Evolutionary conservation across 768 basidiomycete genomes (phyloP).

Genomic region (Leucocoprinus birnbaumii): DNA sequence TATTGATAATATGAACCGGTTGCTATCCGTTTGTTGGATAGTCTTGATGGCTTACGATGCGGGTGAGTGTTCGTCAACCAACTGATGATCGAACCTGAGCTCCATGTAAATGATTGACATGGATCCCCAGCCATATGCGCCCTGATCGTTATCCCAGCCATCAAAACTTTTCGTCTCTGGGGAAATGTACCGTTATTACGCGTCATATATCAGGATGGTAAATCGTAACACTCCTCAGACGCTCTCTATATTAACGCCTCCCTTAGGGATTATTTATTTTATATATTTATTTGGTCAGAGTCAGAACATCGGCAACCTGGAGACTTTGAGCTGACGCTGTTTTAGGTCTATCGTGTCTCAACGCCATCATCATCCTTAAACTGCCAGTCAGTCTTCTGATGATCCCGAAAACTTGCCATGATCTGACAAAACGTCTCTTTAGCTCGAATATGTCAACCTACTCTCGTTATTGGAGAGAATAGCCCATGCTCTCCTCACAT

Average conservation of each 20-base stretch:
- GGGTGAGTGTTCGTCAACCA: not conserved
- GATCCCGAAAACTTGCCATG: too few species aligned
- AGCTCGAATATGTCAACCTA: conserved; percentile 4
- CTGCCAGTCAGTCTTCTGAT: conserved; percentile 7
- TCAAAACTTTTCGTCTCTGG: conserved; percentile 2
- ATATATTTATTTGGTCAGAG: conserved; percentile 10
- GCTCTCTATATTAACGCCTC: too few species aligned
- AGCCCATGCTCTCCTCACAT: conserved; percentile 6
- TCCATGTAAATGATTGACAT: not conserved
- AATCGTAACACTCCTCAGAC: not conserved
- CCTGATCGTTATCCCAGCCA: conserved; percentile 2
- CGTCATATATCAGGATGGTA: conserved; percentile 11
- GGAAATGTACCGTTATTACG: conserved; percentile 6
- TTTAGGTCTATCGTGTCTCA: conserved; percentile 10
- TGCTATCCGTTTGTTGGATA: conserved; percentile 5
- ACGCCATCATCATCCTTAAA: conserved; percentile 5
- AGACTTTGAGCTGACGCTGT: not conserved
- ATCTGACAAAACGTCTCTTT: not conserved
- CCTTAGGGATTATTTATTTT: conserved; percentile 14
- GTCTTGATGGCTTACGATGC: conserved; percentile 8
- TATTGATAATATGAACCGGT: not conserved
- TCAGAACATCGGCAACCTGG: not conserved
- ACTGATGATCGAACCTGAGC: not conserved
- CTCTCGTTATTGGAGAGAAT: conserved; percentile 8
- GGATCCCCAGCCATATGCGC: conserved; percentile 1